A percentile compares a stretch with the other conserved stretches of the same genome.
phyloP scores from a whole-genome alignment of 2,329 filamentous ascomycete genomes.

The Sclerotinia spermophila region DNA sequence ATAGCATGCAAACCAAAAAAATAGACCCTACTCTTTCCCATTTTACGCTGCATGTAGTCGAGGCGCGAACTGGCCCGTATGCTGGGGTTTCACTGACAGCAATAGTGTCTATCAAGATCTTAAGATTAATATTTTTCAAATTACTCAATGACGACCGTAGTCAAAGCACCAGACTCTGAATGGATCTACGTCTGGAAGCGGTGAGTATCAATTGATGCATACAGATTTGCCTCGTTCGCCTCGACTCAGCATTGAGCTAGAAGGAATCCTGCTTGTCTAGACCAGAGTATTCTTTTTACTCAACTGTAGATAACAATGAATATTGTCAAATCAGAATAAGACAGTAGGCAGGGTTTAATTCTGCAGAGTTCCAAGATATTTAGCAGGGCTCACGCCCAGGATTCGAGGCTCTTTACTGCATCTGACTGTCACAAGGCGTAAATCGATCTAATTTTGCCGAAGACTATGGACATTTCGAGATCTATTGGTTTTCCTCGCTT shows the following conservation, averaged over 20 bases:
- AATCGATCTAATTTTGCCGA: not conserved
- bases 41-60: not conserved
- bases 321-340: not conserved
- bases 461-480: not conserved
- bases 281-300: not conserved
- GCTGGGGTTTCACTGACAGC: not conserved
- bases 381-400: conserved; percentile 1
- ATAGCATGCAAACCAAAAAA: not conserved
- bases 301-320: not conserved
- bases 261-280: not conserved
- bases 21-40: not conserved
- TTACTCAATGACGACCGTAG: not conserved
- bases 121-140: not conserved
- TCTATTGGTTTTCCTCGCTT: not conserved
- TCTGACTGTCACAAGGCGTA: not conserved
- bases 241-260: not conserved
- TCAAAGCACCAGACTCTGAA: not conserved
- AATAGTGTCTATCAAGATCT: not conserved
- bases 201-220: not conserved
- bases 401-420: not conserved
- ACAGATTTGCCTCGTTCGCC: not conserved
- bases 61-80: not conserved
- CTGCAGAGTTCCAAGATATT: not conserved
- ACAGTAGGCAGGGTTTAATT: not conserved
- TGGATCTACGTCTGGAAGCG: not conserved